These are phyloP conservation scores for Phytophthora brassicae DNA, from an alignment of 352 stramenopile species.

Conservation along the genomic window DNA sequence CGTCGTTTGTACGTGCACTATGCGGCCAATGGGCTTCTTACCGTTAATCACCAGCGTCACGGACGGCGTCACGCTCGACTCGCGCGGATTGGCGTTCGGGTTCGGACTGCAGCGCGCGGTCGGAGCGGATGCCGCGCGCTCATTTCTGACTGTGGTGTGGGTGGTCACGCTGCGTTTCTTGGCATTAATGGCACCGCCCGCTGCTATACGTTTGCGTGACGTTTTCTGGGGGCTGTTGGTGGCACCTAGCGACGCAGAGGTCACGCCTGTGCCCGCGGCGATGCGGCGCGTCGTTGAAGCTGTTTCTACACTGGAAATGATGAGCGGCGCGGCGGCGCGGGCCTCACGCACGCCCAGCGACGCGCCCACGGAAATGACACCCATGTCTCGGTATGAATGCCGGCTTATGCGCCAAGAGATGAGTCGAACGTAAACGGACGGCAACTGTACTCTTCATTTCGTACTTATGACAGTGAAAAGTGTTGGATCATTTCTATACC, in stretches of 20 bases:
- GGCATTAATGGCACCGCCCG: not conserved
- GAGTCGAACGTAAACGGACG: too few species aligned
- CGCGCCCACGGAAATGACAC: slow-evolving; percentile 78
- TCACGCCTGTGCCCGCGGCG: not conserved
- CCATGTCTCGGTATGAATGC: too few species aligned
- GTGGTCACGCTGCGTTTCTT: slow-evolving; percentile 13
- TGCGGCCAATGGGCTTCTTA: slow-evolving; percentile 15
- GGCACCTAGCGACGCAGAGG: slow-evolving; percentile 1
- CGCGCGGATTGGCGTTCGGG: slow-evolving; percentile 3
- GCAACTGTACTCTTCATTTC: too few species aligned
- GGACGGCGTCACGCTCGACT: slow-evolving; percentile 3
- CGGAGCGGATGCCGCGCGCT: not conserved
- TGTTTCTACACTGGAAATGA: not conserved
- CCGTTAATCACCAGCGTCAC: slow-evolving; percentile 17
- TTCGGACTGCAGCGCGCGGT: slow-evolving; percentile 2
- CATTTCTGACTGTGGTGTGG: not conserved
- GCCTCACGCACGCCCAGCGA: slow-evolving; percentile 67
- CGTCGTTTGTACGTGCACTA: slow-evolving; percentile 51
- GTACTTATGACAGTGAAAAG: not conserved
- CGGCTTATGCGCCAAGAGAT: too few species aligned
- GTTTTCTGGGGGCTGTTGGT: slow-evolving; percentile 25
- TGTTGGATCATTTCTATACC: not conserved
- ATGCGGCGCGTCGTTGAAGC: slow-evolving; percentile 5
- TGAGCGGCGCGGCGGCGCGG: slow-evolving; percentile 1
- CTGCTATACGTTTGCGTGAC: slow-evolving; percentile 21